A percentile compares a stretch with the other conserved stretches of the same genome.
Conservation (phyloP, 257 asterid species). For the Nemophila menziesii region DNA sequence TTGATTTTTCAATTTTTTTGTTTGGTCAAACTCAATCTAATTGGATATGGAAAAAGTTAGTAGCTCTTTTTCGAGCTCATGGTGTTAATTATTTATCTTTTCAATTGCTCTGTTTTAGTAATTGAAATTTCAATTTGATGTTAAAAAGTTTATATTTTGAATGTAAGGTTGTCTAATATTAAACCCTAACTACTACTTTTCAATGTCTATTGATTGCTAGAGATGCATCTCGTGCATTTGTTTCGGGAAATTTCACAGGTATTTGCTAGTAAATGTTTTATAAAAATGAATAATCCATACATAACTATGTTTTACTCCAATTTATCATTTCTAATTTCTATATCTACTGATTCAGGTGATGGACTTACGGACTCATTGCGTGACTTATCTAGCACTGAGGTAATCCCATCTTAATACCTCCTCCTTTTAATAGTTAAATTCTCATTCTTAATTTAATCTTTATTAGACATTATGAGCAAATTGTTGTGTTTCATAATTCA, state of each 20-base stretch:
- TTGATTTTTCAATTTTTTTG: no score
- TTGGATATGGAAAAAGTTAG: no score
- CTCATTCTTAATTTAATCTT: neutral
- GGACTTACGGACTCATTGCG: slow-evolving; percentile 75
- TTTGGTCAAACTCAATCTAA: neutral
- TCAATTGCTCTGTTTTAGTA: neutral
- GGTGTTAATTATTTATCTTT: no score
- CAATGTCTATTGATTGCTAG: slow-evolving; percentile 20
- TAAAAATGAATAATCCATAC: neutral
- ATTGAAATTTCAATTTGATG: no score
- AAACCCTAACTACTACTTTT: neutral
- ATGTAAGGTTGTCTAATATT: neutral
- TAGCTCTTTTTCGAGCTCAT: no score
- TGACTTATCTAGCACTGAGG: slow-evolving; percentile 69
- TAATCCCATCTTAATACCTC: slow-evolving; percentile 9
- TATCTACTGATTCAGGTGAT: slow-evolving; percentile 39
- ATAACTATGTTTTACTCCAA: neutral
- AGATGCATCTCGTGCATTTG: slow-evolving; percentile 96
- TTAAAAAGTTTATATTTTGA: neutral
- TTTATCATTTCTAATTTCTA: slow-evolving; percentile 4
- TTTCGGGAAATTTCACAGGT: slow-evolving; percentile 93
- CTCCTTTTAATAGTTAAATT: neutral
- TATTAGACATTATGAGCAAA: neutral
- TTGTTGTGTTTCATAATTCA: slow-evolving; percentile 2
- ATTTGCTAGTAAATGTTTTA: slow-evolving; percentile 2